A percentile compares a stretch with the other conserved stretches of the same genome.
Conservation (phyloP, 495 filamentous ascomycete genomes). For the Pseudoneurospora amorphoporcata region DNA sequence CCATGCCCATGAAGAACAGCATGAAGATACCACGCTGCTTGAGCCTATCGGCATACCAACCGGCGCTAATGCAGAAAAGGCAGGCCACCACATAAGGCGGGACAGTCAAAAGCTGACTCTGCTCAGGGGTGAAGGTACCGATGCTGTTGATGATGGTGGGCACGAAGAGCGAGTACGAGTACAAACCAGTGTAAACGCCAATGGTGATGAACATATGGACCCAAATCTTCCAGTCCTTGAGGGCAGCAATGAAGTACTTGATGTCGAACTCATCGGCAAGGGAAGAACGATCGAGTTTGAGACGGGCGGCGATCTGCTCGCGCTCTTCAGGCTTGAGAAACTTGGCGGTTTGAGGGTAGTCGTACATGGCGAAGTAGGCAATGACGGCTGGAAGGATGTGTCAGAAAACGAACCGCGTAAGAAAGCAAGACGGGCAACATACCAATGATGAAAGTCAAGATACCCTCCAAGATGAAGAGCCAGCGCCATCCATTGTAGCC, state of each 20-base stretch:
- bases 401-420: neutral
- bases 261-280: conserved; percentile 70
- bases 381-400: conserved; percentile 33
- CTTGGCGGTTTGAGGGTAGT: conserved; percentile 68
- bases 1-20: conserved; percentile 38
- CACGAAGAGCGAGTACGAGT: conserved; percentile 59
- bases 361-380: conserved; percentile 63
- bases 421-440: conserved; percentile 17
- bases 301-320: conserved; percentile 52
- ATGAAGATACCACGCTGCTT: conserved; percentile 47
- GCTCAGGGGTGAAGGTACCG: conserved; percentile 39
- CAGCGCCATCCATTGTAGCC: conserved; percentile 61
- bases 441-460: conserved; percentile 52
- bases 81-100: conserved; percentile 48
- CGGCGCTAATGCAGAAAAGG: conserved; percentile 39
- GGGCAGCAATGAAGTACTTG: conserved; percentile 56
- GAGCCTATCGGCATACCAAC: conserved; percentile 42
- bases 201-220: conserved; percentile 41
- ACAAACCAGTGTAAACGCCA: conserved; percentile 46
- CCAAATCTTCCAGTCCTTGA: conserved; percentile 77
- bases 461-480: conserved; percentile 67
- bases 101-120: conserved; percentile 51
- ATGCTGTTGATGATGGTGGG: conserved; percentile 53
- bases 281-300: conserved; percentile 60
- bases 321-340: conserved; percentile 61